Evolutionary conservation across 2,329 filamentous ascomycete species (phyloP), one percentile per base, ranked within the genome.

Genomic region (Diaporthe citrichinensis): DNA sequence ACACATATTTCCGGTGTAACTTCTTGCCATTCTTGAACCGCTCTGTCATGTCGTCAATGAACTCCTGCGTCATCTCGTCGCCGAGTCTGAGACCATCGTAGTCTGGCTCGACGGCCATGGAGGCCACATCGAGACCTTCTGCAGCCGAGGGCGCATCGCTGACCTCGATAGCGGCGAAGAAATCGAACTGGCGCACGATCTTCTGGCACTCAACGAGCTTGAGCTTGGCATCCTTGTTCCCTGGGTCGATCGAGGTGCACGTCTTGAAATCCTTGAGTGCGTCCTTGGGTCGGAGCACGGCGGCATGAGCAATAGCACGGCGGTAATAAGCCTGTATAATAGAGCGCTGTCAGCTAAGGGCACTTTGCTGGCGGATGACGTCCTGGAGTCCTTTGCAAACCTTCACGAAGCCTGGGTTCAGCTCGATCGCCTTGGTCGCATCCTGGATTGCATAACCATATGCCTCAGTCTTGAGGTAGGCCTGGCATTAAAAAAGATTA

Each of bases 11-110:
- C 86, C 92, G 93, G 84, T 97, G 95, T 74, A 99, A 90, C 86
- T 95, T 96, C 90, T 99, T 98, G 82, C 97, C 97, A 69, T 91
- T 93, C 90, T 97, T 98, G 90, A 99, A 99, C 44, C 97, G 90
- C 84, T 97, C 91, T 74, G 95, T 96, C 96, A 98, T 98, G 86
- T 99, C 96, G 80, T 97, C 94, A 80, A 99, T 94, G 82, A 99
- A 99, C 81, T 98, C 96, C 79, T 96, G 91, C 1, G 96, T 98
- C 95, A 99, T 99, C 83, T 94, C 90, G 71, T 93, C 90, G 53
- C 90, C 93, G 72, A 99, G 87, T 74, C 89, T 90, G 31, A 92
- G 93, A 77, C 97, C 97, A 81, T 99, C 97, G 81, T 99, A 99
- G 73, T 90, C 89, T 31, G 92, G 87, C 77, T 98, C 96, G 25